Conservation (phyloP, 2,329 filamentous ascomycete species). For the Xylariaceae sp. region DNA sequence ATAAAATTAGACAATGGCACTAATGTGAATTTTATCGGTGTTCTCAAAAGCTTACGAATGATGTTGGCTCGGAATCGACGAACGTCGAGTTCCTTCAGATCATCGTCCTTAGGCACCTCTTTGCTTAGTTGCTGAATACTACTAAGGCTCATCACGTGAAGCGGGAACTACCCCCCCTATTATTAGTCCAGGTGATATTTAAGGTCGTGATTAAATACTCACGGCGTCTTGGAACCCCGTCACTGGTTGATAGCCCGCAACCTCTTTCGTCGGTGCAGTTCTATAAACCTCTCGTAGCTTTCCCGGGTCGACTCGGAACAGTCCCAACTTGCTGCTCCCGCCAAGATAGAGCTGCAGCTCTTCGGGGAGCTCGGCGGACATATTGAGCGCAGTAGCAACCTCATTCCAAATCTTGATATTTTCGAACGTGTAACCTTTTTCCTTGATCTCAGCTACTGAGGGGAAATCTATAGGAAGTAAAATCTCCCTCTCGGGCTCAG, state of each 20-base stretch:
- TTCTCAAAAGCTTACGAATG: slow-evolving; percentile 45
- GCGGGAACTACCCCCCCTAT: slow-evolving; percentile 52
- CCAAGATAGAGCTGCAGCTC: slow-evolving; percentile 65
- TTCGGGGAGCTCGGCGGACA: slow-evolving; percentile 54
- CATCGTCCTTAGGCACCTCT: slow-evolving; percentile 49
- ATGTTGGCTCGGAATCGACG: slow-evolving; percentile 69
- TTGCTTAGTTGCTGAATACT: slow-evolving; percentile 60
- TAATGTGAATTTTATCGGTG: neutral
- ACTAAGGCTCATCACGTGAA: slow-evolving; percentile 63
- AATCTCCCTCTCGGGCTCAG: slow-evolving; percentile 59
- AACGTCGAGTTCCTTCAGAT: slow-evolving; percentile 51
- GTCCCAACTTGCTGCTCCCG: slow-evolving; percentile 58
- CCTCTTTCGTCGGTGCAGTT: slow-evolving; percentile 54
- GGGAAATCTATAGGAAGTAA: slow-evolving; percentile 63
- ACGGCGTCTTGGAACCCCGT: slow-evolving; percentile 69
- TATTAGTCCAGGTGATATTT: neutral
- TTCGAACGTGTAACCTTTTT: slow-evolving; percentile 55
- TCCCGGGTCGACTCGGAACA: slow-evolving; percentile 64
- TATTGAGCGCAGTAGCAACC: slow-evolving; percentile 49
- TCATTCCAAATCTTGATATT: slow-evolving; percentile 65
- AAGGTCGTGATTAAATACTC: slow-evolving; percentile 31
- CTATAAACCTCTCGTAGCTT: slow-evolving; percentile 55
- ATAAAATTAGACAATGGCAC: neutral
- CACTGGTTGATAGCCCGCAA: slow-evolving; percentile 60
- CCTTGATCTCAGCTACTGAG: slow-evolving; percentile 51